Evolutionary conservation across 495 filamentous ascomycete species (phyloP), one percentile per base, ranked within the genome.

Genomic region (Neurospora africana): DNA sequence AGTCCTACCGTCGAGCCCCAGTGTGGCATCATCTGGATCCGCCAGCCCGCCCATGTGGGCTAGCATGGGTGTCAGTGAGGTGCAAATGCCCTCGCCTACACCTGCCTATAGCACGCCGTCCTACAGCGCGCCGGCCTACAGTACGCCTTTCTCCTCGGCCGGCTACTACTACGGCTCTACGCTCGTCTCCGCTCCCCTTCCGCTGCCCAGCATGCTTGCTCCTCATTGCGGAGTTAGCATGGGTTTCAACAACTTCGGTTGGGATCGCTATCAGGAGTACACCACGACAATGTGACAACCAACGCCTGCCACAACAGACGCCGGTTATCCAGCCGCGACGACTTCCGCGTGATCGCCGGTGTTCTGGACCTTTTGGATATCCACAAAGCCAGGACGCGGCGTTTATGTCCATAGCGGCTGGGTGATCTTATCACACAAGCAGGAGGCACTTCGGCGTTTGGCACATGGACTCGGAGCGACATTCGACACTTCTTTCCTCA

Each of bases 171-270:
- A 90, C 84, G 88, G 84, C 78, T 84, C 89, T 17, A 85, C 86
- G n/a, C 77, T 84, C 75, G 84, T 85, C 72, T 88, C 79, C 82
- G 92, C 92, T 44, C 88, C 90, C 71, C 89, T 97, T 30, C 93
- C 94, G 67, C 86, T 99, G 39, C 95, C 95, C 23, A 98, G 95
- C 83, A 91, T 93, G 88, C 86, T 98, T 68, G 87, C 92, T 72
- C 87, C 87, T 77, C 92, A 93, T 80, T 99, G 95, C 84, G 91
- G 93, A 77, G 88, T 89, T 71, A 89, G 89, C 81, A 81, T 86
- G 73, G 92, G 92, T 19, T 94, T 91, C 81, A 89, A 89, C 76
- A 85, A 87, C 69, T 93, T 93, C 79, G 91, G 87, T 72, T 97
- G 95, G 93, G 90, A 90, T 76, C 83, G 86, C 71, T 89, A 87